These are phyloP conservation scores for Xerophyta viscosa DNA, from an alignment of 106 monocot species.

Conservation along the genomic window DNA sequence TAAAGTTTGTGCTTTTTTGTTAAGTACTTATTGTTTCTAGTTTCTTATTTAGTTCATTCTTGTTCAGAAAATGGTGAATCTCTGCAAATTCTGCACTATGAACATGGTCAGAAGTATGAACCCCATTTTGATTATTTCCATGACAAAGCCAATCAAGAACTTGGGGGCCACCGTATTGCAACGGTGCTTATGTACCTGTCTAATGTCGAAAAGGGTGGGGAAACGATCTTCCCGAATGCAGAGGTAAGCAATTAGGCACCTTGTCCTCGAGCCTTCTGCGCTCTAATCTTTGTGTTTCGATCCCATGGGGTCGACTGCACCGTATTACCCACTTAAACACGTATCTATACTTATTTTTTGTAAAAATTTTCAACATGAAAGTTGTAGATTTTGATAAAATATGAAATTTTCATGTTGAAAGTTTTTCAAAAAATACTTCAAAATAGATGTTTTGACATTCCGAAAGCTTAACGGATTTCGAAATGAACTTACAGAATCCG, in stretches of 20 bases:
- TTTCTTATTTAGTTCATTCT: not conserved
- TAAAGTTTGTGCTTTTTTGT: slow-evolving; percentile 12
- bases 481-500: too few relatives aligned
- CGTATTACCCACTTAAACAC: too few relatives aligned
- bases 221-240: slow-evolving; percentile 79
- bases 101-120: slow-evolving; percentile 81
- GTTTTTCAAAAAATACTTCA: too few relatives aligned
- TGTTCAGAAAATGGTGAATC: slow-evolving; percentile 74
- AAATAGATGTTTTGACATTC: too few relatives aligned
- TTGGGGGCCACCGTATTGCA: slow-evolving; percentile 69
- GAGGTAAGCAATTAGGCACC: slow-evolving; percentile 27
- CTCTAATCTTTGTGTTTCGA: too few relatives aligned
- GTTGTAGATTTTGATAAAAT: too few relatives aligned
- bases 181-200: slow-evolving; percentile 96
- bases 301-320: too few relatives aligned
- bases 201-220: slow-evolving; percentile 70
- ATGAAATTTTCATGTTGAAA: too few relatives aligned
- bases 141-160: slow-evolving; percentile 52
- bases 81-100: slow-evolving; percentile 75
- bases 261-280: not conserved
- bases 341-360: too few relatives aligned
- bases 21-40: not conserved
- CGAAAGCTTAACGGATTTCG: too few relatives aligned
- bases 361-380: too few relatives aligned
- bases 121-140: slow-evolving; percentile 87